Percentiles rank a stretch among this genome's conserved stretches.
Evolutionary conservation across 2,329 filamentous ascomycete species (phyloP).

Genomic region (Penicillium sp.): DNA sequence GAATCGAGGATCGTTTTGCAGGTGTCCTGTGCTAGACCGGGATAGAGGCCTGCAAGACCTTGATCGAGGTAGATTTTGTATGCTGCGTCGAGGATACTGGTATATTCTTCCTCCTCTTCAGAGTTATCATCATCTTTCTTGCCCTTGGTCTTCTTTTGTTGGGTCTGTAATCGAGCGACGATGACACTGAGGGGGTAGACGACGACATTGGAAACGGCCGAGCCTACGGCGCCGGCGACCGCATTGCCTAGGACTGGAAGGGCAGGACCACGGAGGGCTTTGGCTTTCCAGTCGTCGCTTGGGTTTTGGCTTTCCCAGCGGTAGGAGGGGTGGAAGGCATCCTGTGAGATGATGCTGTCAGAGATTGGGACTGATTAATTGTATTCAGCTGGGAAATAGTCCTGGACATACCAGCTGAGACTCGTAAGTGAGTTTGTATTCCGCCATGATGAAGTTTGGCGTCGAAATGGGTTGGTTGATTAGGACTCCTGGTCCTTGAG

Average conservation of each 20-base stretch:
- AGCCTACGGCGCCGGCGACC: conserved; percentile 73
- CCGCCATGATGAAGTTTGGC: conserved; percentile 51
- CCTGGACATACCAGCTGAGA: conserved; percentile 23
- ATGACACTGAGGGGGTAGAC: conserved; percentile 82
- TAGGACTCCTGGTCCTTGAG: neutral
- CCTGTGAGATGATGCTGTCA: conserved; percentile 24
- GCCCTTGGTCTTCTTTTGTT: conserved; percentile 51
- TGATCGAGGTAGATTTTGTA: conserved; percentile 69
- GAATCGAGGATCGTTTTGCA: conserved; percentile 71
- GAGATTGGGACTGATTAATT: neutral
- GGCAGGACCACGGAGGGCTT: conserved; percentile 40
- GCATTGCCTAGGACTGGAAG: conserved; percentile 80
- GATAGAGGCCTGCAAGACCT: conserved; percentile 74
- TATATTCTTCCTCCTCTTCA: conserved; percentile 56
- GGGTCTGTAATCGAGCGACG: conserved; percentile 78
- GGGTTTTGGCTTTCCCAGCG: conserved; percentile 36
- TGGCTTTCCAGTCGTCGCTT: conserved; percentile 32
- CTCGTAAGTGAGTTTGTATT: conserved; percentile 67
- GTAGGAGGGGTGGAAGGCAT: conserved; percentile 48
- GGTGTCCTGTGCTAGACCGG: conserved; percentile 63
- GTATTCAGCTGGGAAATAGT: neutral
- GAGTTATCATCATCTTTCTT: conserved; percentile 51
- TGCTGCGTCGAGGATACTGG: conserved; percentile 67
- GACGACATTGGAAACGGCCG: conserved; percentile 73
- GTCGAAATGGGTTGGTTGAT: neutral